phyloP scores from a whole-genome alignment of 805 yeast species.

The Candida krabiensis region DNA sequence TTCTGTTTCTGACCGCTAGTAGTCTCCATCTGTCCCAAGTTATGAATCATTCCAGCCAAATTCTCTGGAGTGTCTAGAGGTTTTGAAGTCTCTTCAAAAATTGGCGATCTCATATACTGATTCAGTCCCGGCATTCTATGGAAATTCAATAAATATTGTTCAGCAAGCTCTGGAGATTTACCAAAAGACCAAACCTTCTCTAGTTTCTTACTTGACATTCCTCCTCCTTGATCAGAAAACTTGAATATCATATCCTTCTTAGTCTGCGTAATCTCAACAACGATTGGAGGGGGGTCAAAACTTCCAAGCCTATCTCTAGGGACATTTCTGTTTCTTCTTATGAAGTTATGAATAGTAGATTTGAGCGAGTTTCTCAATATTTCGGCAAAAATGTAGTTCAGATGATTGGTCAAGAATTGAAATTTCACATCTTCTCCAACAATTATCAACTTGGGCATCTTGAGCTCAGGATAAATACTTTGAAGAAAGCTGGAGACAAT shows the following conservation, averaged over 20 bases:
- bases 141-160: conserved; percentile 59
- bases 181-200: conserved; percentile 86
- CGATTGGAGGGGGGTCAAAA: conserved; percentile 63
- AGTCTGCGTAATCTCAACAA: conserved; percentile 69
- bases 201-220: conserved; percentile 60
- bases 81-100: conserved; percentile 12
- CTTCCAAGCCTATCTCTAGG: conserved; percentile 13
- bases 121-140: conserved; percentile 68
- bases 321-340: conserved; percentile 24
- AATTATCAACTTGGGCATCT: conserved; percentile 73
- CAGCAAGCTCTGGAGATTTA: conserved; percentile 60
- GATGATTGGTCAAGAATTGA: conserved; percentile 83
- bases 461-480: conserved; percentile 51
- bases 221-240: conserved; percentile 90
- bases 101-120: conserved; percentile 31
- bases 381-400: conserved; percentile 85
- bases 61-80: conserved; percentile 5
- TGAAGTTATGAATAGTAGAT: conserved; percentile 62
- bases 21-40: conserved; percentile 33
- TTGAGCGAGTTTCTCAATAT: conserved; percentile 82
- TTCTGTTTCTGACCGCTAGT: conserved; percentile 24
- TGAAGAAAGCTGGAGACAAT: conserved; percentile 52
- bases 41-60: conserved; percentile 27
- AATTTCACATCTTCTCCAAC: conserved; percentile 75
- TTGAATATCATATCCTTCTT: conserved; percentile 69